phyloP scores from a whole-genome alignment of 805 yeast species.

The Lipomyces chichibuensis region DNA sequence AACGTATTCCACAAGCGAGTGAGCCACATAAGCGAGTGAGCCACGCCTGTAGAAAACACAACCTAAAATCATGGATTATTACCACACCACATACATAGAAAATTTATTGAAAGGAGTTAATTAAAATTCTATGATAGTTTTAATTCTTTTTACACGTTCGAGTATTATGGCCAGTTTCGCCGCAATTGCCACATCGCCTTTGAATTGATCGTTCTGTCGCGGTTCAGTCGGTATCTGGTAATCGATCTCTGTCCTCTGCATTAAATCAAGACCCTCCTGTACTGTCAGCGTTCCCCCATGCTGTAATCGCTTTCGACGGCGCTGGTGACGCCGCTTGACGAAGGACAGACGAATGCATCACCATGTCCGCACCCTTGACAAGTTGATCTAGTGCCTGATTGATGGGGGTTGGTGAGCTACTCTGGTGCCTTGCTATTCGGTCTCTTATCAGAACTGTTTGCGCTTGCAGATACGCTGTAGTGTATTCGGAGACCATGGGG shows the following conservation, averaged over 20 bases:
- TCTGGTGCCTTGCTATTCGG: not conserved
- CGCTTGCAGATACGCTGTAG: too few relatives aligned
- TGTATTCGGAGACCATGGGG: too few relatives aligned
- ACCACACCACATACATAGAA: not conserved
- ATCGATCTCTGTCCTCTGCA: not conserved
- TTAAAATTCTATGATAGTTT: not conserved
- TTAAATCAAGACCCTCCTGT: not conserved
- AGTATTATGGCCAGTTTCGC: conserved; percentile 3
- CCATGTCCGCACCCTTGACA: not conserved
- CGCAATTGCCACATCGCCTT: conserved; percentile 2
- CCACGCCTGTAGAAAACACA: not conserved
- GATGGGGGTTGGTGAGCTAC: conserved; percentile 1
- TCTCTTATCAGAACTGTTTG: too few relatives aligned
- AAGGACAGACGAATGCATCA: conserved; percentile 1
- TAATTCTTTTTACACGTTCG: not conserved
- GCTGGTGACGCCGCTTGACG: not conserved
- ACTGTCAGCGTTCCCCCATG: not conserved
- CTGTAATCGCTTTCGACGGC: not conserved
- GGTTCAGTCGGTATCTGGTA: not conserved
- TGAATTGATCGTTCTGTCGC: not conserved
- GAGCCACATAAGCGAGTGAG: too few relatives aligned
- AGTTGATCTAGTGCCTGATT: not conserved
- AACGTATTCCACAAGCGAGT: too few relatives aligned
- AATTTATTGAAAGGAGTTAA: not conserved
- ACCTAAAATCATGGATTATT: not conserved